These are phyloP conservation scores for Trypanosoma brucei DNA, from an alignment of 208 protist species.

Conservation along the genomic window DNA sequence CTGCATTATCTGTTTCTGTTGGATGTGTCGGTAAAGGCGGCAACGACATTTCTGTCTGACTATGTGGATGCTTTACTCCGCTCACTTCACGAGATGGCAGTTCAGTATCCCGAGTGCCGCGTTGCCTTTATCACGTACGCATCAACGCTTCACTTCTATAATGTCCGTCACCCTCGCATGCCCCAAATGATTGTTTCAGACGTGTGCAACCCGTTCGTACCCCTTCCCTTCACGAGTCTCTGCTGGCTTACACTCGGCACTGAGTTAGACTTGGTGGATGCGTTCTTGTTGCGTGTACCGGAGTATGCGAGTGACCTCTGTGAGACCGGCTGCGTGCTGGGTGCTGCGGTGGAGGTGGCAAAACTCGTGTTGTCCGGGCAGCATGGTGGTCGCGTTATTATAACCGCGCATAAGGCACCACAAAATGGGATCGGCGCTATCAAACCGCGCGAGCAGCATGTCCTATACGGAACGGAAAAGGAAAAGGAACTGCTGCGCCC, in stretches of 20 bases:
- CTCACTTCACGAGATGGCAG: constrained; percentile 70
- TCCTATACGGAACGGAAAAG: constrained; percentile 78
- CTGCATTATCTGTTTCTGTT: constrained; percentile 84
- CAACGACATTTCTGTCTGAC: constrained; percentile 57
- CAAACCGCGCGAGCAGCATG: constrained; percentile 74
- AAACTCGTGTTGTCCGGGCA: constrained; percentile 74
- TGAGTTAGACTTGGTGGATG: constrained; percentile 57
- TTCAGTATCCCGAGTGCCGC: constrained; percentile 52
- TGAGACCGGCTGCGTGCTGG: constrained; percentile 64
- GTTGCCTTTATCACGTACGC: constrained; percentile 90
- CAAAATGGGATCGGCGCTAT: constrained; percentile 63
- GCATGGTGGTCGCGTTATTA: constrained; percentile 73
- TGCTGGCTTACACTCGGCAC: constrained; percentile 85
- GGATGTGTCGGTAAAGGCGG: constrained; percentile 67
- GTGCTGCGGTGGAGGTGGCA: constrained; percentile 74
- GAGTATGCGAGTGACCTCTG: constrained; percentile 36
- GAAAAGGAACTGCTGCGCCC: constrained; percentile 86
- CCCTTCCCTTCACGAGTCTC: constrained; percentile 83
- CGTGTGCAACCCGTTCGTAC: constrained; percentile 85
- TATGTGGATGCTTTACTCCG: constrained; percentile 61
- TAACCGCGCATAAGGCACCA: constrained; percentile 50
- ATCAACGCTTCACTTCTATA: constrained; percentile 87
- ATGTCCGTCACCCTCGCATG: constrained; percentile 66
- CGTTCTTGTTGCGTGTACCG: constrained; percentile 53
- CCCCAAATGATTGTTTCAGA: constrained; percentile 82